Evolutionary conservation across 345 rosid genomes (phyloP), one percentile per base, ranked within the genome.

Genomic region (Hibiscus mutabilis): DNA sequence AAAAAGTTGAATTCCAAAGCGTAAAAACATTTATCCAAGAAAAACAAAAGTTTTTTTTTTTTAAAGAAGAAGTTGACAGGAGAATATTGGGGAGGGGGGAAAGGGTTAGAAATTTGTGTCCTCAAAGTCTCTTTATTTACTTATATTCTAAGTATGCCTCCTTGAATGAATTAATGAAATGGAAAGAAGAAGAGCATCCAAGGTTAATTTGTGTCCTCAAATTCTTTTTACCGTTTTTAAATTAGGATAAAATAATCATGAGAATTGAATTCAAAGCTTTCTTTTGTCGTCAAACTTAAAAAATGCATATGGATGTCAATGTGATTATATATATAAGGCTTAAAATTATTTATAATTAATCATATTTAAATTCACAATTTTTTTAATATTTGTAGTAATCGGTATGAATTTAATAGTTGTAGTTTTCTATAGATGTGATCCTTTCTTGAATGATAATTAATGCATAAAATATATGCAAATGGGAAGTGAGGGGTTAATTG

Each of bases 61-160:
- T n/a, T n/a, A n/a, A 13, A 13, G 15, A 13, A 11, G 49, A 44
- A 10, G 49, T 44, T 44, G 49, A 40, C 60, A 74, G 73, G 40
- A 74, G 73, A 49, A 69, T 63, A 60, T 42, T 53, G 55, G 25
- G 44, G 70, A 55, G 12, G 71, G 60, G 16, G 65, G 0, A 47
- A 47, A 47, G 52, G 52, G 52, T 47, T 47, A 13, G n/a, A 47
- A 15, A 47, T 46, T 46, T 81, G 87, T 80, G 84, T 82, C 51
- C 79, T 19, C 69, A 83, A 86, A 83, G 87, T 71, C 78, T 77
- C 82, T 81, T 81, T 19, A 22, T 79, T 81, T 19, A 31, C 51
- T 59, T 66, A 35, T 65, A 74, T 80, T 80, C 37, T 65, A n/a
- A 60, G 75, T 66, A 71, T 27, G 73, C 75, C 77, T 55, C 72